These are phyloP conservation scores for Aspergillus pseudotamarii DNA, from an alignment of 2,329 filamentous ascomycete genomes.

Conservation along the genomic window DNA sequence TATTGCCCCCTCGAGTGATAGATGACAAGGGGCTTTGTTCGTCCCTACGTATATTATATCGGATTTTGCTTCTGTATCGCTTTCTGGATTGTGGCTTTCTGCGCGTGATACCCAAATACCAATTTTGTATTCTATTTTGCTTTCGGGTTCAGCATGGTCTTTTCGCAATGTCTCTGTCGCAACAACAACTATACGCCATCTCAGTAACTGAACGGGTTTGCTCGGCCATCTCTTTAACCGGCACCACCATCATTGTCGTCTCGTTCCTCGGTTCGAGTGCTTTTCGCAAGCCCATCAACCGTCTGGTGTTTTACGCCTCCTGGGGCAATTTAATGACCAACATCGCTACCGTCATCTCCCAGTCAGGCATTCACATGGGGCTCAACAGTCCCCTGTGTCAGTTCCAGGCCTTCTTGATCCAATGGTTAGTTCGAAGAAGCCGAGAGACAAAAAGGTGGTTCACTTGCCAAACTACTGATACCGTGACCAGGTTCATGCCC, in stretches of 20 bases:
- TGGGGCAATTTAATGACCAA: conserved; percentile 80
- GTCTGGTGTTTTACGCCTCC: conserved; percentile 80
- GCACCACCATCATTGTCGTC: conserved; percentile 70
- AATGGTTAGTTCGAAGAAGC: conserved; percentile 64
- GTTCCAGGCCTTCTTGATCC: conserved; percentile 77
- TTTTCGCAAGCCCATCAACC: conserved; percentile 86
- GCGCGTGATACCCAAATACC: neutral
- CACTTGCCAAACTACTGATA: neutral
- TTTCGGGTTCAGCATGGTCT: conserved; percentile 10
- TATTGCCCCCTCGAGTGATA: neutral
- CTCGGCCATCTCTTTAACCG: conserved; percentile 71
- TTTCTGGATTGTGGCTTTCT: neutral
- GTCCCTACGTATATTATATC: neutral
- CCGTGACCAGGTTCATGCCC: conserved; percentile 69
- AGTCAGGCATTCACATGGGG: conserved; percentile 57
- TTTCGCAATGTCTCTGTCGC: conserved; percentile 31
- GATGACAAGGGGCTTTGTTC: neutral
- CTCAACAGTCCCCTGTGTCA: conserved; percentile 66
- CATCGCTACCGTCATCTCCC: conserved; percentile 73
- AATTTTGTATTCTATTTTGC: neutral
- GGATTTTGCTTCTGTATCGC: neutral
- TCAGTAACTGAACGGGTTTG: conserved; percentile 67
- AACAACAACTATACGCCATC: conserved; percentile 55
- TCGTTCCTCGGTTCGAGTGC: conserved; percentile 69
- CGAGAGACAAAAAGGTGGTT: neutral